Percentiles rank a stretch among this genome's conserved stretches.
Conservation (phyloP, 345 rosid species). For the Arabidopsis suecica region DNA sequence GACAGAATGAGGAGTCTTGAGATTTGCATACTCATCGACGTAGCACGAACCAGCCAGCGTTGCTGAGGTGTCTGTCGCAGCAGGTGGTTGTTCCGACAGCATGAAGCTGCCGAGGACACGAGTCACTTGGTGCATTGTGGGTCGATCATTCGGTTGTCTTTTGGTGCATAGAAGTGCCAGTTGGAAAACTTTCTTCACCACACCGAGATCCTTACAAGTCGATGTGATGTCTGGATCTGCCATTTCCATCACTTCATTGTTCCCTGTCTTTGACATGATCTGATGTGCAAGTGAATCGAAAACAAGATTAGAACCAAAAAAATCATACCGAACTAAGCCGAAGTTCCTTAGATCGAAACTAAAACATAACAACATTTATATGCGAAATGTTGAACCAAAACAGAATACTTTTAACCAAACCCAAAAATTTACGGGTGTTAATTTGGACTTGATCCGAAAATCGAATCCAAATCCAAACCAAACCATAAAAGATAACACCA, state of each 20-base stretch:
- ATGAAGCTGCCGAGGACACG: slow-evolving; percentile 75
- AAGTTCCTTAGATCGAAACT: neutral
- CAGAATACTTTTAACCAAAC: neutral
- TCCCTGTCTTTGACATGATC: slow-evolving; percentile 87
- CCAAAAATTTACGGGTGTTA: neutral
- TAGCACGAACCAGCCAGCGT: slow-evolving; percentile 56
- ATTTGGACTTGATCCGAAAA: too few species aligned
- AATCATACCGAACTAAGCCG: neutral
- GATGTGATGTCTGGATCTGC: slow-evolving; percentile 76
- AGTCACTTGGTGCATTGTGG: slow-evolving; percentile 90
- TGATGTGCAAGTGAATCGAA: slow-evolving; percentile 30
- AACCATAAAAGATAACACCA: too few species aligned
- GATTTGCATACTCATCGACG: slow-evolving; percentile 85
- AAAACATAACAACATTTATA: neutral
- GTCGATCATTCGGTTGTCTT: slow-evolving; percentile 79
- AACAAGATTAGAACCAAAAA: neutral
- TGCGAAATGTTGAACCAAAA: neutral
- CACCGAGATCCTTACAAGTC: slow-evolving; percentile 79
- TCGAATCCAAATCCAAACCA: neutral
- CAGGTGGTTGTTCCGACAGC: slow-evolving; percentile 53
- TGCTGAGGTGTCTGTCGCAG: slow-evolving; percentile 41
- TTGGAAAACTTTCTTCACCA: slow-evolving; percentile 88
- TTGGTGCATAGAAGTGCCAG: slow-evolving; percentile 85
- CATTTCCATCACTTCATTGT: slow-evolving; percentile 86
- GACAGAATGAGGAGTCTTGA: slow-evolving; percentile 79